These are phyloP conservation scores for Pichia sp. DNA, from an alignment of 1,139 yeast species.

Conservation along the genomic window DNA sequence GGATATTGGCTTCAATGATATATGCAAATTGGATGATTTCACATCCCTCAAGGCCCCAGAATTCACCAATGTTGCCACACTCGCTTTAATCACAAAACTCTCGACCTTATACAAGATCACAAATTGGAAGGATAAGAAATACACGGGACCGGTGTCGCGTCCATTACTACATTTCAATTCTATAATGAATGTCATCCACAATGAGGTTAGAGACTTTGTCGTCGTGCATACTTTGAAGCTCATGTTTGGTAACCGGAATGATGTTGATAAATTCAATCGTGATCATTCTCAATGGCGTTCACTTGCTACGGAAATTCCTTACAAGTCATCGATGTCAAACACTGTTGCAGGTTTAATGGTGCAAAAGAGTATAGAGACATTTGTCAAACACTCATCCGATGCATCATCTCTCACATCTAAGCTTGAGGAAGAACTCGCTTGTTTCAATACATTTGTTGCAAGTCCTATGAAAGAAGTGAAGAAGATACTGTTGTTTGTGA, in stretches of 20 bases:
- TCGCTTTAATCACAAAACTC: slow-evolving; percentile 21
- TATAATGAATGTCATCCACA: slow-evolving; percentile 47
- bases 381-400: slow-evolving; percentile 29
- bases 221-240: slow-evolving; percentile 49
- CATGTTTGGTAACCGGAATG: slow-evolving; percentile 46
- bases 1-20: slow-evolving; percentile 13
- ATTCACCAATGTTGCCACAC: too few species aligned
- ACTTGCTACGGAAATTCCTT: slow-evolving; percentile 56
- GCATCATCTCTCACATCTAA: slow-evolving; percentile 11
- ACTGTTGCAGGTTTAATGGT: slow-evolving; percentile 23
- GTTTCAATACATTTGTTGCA: slow-evolving; percentile 3
- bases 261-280: slow-evolving; percentile 30
- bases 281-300: slow-evolving; percentile 49
- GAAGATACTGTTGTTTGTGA: too few species aligned
- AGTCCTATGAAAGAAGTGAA: slow-evolving; percentile 10
- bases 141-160: slow-evolving; percentile 28
- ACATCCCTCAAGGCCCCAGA: slow-evolving; percentile 1
- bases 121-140: too few species aligned
- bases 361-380: slow-evolving; percentile 28
- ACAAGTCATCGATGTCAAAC: slow-evolving; percentile 37
- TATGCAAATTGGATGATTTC: slow-evolving; percentile 15
- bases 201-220: slow-evolving; percentile 45
- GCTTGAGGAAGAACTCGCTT: slow-evolving; percentile 1
- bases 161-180: slow-evolving; percentile 49
- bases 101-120: slow-evolving; percentile 22